These are phyloP conservation scores for Penicillium paxilli DNA, from an alignment of 495 filamentous ascomycete genomes.

Conservation along the genomic window DNA sequence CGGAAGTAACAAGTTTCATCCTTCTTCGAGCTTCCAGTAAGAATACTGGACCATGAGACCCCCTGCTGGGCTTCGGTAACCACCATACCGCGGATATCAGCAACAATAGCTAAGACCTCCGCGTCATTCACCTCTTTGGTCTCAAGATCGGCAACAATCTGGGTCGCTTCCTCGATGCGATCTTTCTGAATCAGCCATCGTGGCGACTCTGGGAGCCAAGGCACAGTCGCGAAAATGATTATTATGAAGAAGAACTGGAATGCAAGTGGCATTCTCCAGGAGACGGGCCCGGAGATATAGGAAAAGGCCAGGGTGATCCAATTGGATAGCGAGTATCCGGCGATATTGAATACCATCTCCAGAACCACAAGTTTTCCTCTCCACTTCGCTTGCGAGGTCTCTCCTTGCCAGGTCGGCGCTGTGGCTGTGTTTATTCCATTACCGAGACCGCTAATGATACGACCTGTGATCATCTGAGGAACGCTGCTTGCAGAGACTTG, in stretches of 20 bases:
- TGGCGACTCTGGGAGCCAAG: background rate
- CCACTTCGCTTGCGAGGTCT: conserved; percentile 53
- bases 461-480: conserved; percentile 45
- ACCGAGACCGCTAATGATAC: conserved; percentile 32
- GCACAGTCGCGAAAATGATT: background rate
- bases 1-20: no score
- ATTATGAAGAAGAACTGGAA: background rate
- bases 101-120: conserved; percentile 58
- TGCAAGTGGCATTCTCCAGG: background rate
- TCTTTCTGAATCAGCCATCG: background rate
- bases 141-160: conserved; percentile 41
- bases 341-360: conserved; percentile 56
- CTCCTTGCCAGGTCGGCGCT: conserved; percentile 58
- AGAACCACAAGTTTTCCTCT: conserved; percentile 57
- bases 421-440: conserved; percentile 60
- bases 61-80: no score
- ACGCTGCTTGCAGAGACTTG: conserved; percentile 49
- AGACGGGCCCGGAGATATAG: background rate
- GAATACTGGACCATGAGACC: no score
- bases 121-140: conserved; percentile 22
- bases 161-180: conserved; percentile 4
- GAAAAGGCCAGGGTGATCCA: conserved; percentile 7
- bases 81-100: no score
- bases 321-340: conserved; percentile 21
- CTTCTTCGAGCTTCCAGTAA: no score